Base-by-base conservation (phyloP, 2,329 filamentous ascomycete species). In the Aspergillus tamarii region DNA sequence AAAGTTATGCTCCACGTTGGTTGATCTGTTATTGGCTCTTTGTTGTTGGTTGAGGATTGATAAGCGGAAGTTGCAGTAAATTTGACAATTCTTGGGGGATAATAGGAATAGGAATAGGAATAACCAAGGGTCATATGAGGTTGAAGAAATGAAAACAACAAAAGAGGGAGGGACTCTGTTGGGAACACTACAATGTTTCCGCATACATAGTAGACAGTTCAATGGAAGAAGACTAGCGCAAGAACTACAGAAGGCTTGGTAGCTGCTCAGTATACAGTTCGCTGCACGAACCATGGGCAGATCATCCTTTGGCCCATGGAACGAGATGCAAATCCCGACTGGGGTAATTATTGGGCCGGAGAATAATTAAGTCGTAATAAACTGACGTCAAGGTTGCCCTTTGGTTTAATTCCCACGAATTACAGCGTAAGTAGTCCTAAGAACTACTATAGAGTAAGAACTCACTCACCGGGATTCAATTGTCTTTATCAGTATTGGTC, bases 1-100 rank as follows among this genome's bases (percentile, higher is more conserved):
- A 34, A 26, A 21, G 68, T 72, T 28, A 60, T 64, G 52, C 58
- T 71, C 43, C 69, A 72, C 61, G 45, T 64, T 23, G 14, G n/a
- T 41, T 60, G 48, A 63, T 28, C 4, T 16, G 23, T 34, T 4
- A 32, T 53, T 55, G 26, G 30, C 19, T 8, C n/a, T 54, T 26
- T 19, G 30, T 28, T 46, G 32, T 60, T 32, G 50, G 50, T 52
- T 23, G 39, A 56, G 11, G 46, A 19, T 45, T 45, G 34, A 34
- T 26, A 55, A 23, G 30, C 34, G 32, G 26, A 54, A 54, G 52
- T 32, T 36, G 30, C 3, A 23, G 28, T 16, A 28, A 11, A 23
- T 36, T 54, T 19, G 48, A 8, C 34, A 6, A 36, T 36, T 36
- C 14, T 36, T 36, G 50, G 32, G 23, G 43, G 57, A 48, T 7